phyloP scores from a whole-genome alignment of 768 basidiomycete genomes.

The Suillus brevipes region DNA sequence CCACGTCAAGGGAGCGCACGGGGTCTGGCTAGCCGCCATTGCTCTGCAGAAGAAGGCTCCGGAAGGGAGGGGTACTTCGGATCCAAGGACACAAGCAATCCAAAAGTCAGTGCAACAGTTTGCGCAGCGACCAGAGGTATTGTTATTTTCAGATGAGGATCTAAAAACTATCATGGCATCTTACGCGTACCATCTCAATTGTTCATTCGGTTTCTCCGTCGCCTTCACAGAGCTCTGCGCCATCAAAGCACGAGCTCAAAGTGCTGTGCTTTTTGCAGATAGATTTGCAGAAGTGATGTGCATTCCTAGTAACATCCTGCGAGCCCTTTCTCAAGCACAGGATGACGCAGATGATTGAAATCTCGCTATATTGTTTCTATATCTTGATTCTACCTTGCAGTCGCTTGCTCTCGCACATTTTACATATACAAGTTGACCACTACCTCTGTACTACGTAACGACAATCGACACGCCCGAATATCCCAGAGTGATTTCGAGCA shows the following conservation, averaged over 20 bases:
- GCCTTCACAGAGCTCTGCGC: constrained; percentile 53
- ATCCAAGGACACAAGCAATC: constrained; percentile 26
- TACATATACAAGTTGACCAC: too few relatives aligned
- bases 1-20: constrained; percentile 36
- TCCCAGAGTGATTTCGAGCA: background rate
- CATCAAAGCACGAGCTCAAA: constrained; percentile 52
- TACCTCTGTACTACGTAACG: background rate
- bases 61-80: constrained; percentile 18
- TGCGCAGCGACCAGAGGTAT: constrained; percentile 25
- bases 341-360: constrained; percentile 5
- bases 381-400: background rate
- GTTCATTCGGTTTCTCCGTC: constrained; percentile 50
- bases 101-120: constrained; percentile 15
- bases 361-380: too few relatives aligned
- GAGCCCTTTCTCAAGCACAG: constrained; percentile 20
- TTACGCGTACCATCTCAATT: constrained; percentile 43
- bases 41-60: constrained; percentile 4
- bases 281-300: constrained; percentile 28
- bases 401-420: background rate
- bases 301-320: constrained; percentile 19
- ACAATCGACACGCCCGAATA: background rate
- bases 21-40: constrained; percentile 19
- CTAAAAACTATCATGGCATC: constrained; percentile 51
- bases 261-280: constrained; percentile 21
- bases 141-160: constrained; percentile 32